Evolutionary conservation across 208 protist species (phyloP).

Genomic region (Phytomonas francai): DNA sequence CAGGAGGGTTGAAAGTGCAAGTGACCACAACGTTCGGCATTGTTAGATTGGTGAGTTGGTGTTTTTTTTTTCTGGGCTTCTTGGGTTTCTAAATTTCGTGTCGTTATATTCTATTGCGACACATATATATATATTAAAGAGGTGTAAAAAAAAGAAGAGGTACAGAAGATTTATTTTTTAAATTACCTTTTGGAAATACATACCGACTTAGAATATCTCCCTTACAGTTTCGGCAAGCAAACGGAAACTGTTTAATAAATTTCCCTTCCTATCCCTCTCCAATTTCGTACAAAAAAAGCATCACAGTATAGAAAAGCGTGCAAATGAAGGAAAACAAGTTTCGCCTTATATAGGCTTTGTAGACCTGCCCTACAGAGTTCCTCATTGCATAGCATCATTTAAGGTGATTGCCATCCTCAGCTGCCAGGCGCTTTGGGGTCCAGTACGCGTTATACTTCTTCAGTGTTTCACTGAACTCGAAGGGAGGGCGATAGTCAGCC

Average conservation of each 20-base stretch:
- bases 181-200: too few relatives aligned
- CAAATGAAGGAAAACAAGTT: background rate
- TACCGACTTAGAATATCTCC: too few relatives aligned
- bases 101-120: background rate
- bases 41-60: background rate
- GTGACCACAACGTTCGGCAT: slow-evolving; percentile 85
- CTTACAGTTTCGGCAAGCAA: too few relatives aligned
- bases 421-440: slow-evolving; percentile 75
- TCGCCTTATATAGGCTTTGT: background rate
- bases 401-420: slow-evolving; percentile 22
- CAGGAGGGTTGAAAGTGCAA: slow-evolving; percentile 75
- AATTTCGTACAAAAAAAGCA: background rate
- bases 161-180: too few relatives aligned
- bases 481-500: slow-evolving; percentile 78
- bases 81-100: slow-evolving; percentile 1
- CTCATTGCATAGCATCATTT: too few relatives aligned
- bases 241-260: too few relatives aligned
- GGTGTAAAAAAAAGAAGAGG: too few relatives aligned
- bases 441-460: slow-evolving; percentile 79
- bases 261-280: too few relatives aligned
- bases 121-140: too few relatives aligned
- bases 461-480: slow-evolving; percentile 61
- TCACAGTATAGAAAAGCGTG: background rate
- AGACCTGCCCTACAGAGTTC: too few relatives aligned
- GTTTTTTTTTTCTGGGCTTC: slow-evolving; percentile 1